phyloP scores from a whole-genome alignment of 352 stramenopile genomes.

The Globisporangium yorkense region DNA sequence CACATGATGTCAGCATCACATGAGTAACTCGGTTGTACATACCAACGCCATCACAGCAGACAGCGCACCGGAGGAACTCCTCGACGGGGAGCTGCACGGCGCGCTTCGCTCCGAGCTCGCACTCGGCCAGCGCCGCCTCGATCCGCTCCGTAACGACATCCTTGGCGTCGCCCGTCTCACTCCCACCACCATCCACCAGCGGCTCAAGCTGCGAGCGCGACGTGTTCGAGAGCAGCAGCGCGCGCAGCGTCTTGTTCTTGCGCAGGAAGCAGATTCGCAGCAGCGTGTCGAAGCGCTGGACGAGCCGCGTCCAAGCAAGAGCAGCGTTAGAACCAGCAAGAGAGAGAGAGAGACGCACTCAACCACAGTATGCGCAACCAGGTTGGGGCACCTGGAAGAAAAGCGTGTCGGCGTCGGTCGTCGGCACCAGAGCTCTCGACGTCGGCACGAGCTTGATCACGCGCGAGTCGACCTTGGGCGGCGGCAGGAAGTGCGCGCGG shows the following conservation, averaged over 20 bases:
- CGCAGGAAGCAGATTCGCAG: constrained; percentile 70
- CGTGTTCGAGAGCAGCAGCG: constrained; percentile 63
- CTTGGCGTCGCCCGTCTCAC: constrained; percentile 13
- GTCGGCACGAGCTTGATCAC: constrained; percentile 65
- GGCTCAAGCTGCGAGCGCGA: constrained; percentile 28
- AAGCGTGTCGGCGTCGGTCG: constrained; percentile 23
- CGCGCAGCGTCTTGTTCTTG: constrained; percentile 86
- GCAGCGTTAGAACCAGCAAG: neutral
- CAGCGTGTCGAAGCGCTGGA: constrained; percentile 66
- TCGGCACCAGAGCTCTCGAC: neutral
- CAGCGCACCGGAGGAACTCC: constrained; percentile 40
- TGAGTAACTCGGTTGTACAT: neutral
- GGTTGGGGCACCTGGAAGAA: constrained; percentile 41
- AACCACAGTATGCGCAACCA: neutral
- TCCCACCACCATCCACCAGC: neutral
- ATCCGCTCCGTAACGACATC: constrained; percentile 34
- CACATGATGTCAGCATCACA: neutral
- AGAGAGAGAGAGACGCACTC: neutral
- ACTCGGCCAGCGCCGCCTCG: constrained; percentile 38
- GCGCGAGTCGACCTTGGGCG: constrained; percentile 78
- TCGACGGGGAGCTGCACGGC: constrained; percentile 58
- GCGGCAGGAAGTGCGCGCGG: constrained; percentile 60
- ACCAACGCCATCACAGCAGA: neutral
- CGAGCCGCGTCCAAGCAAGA: too few species aligned
- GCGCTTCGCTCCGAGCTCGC: constrained; percentile 38